Percentiles rank a stretch among this genome's conserved stretches.
Evolutionary conservation across 495 filamentous ascomycete genomes (phyloP).

Genomic region (Hyaloscypha bicolor): DNA sequence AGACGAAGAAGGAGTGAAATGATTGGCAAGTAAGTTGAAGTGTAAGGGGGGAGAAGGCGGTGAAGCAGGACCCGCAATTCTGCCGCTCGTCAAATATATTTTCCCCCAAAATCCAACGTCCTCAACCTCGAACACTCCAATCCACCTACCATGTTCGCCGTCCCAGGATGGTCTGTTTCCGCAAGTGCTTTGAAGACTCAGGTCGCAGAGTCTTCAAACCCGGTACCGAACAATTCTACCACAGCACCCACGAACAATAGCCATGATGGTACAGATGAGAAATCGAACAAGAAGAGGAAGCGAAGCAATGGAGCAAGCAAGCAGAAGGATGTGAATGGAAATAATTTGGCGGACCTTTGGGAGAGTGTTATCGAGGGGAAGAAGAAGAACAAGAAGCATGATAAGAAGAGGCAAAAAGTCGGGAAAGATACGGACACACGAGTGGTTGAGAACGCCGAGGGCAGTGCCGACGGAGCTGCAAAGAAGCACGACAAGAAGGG

Average conservation of each 20-base stretch:
- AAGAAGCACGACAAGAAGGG: neutral
- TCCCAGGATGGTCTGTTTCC: constrained; percentile 86
- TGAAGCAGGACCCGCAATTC: no score
- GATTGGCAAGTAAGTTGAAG: no score
- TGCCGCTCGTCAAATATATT: neutral
- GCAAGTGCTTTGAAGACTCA: constrained; percentile 71
- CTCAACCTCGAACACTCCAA: neutral
- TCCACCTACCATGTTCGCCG: constrained; percentile 74
- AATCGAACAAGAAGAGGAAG: constrained; percentile 58
- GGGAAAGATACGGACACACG: constrained; percentile 31
- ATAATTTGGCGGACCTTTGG: constrained; percentile 77
- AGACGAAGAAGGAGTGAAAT: no score
- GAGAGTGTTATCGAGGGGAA: constrained; percentile 78
- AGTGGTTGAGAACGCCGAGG: constrained; percentile 9
- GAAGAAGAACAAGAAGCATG: constrained; percentile 29
- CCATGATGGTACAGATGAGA: constrained; percentile 11
- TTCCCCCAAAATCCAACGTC: neutral
- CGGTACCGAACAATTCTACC: constrained; percentile 11
- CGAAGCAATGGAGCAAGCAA: constrained; percentile 44
- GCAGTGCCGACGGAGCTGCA: neutral
- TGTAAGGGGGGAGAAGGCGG: no score
- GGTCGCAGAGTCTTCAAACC: constrained; percentile 34
- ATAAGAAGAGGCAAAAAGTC: constrained; percentile 47
- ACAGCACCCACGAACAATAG: constrained; percentile 34
- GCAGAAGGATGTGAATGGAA: constrained; percentile 56